Conservation (phyloP, 805 yeast genomes). For the Cyberlindnera euphorbiae region DNA sequence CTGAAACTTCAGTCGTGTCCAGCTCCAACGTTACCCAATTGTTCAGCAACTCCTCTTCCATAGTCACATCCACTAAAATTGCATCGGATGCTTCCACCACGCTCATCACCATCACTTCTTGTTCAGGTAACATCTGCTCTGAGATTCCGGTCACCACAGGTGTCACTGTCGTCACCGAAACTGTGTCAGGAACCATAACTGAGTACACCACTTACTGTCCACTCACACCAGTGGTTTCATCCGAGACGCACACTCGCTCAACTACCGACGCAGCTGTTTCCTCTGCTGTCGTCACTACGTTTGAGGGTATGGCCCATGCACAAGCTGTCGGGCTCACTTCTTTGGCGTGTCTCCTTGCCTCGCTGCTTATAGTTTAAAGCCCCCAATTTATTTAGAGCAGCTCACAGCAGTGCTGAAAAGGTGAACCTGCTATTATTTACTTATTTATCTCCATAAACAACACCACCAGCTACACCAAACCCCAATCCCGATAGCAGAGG, state of each 20-base stretch:
- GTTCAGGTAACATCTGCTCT: constrained; percentile 9
- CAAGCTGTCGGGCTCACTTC: constrained; percentile 5
- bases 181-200: constrained; percentile 28
- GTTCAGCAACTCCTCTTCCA: constrained; percentile 1
- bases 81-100: constrained; percentile 7
- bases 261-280: background rate
- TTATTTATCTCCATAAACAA: too few relatives aligned
- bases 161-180: constrained; percentile 12
- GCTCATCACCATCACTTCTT: constrained; percentile 10
- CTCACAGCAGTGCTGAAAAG: too few relatives aligned
- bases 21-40: too few relatives aligned
- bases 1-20: too few relatives aligned
- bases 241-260: background rate
- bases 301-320: constrained; percentile 7
- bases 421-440: too few relatives aligned
- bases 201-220: constrained; percentile 28
- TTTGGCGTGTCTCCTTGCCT: too few relatives aligned
- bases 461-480: too few relatives aligned
- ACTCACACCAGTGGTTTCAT: constrained; percentile 5
- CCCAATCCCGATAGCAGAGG: too few relatives aligned
- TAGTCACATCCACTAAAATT: background rate
- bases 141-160: constrained; percentile 7
- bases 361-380: too few relatives aligned
- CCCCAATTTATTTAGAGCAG: too few relatives aligned
- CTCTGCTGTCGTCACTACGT: constrained; percentile 3